Evolutionary conservation across 805 yeast species (phyloP), one percentile per base, ranked within the genome.

Genomic region (Kazachstania taianensis): DNA sequence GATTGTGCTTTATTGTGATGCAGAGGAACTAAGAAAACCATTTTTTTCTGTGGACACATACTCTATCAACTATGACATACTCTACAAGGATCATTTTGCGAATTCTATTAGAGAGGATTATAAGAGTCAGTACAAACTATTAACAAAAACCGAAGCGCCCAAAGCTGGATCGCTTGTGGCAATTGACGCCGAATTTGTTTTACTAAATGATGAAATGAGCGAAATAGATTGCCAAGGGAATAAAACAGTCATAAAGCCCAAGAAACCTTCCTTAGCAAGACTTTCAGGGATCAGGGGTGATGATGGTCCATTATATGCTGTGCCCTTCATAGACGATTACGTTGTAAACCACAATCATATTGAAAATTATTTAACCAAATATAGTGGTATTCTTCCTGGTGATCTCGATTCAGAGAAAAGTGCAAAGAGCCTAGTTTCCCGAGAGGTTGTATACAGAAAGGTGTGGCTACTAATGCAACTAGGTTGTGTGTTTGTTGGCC

Each of bases 111-210:
- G 86, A 41, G 74, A 73, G 35, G 70, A 67, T 1, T 66, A 69
- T 38, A 67, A 65, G 30, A 64, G 70, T 35, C 89, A 84, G 43
- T 83, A 81, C 52, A 70, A 74, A 45, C 62, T 81, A n/a, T 60
- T 84, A 39, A 75, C 85, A 0, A 61, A 61, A 23, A 67, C 69
- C 32, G 87, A 81, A 47, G 82, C 84, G 0, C 96, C 96, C 0
- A 51, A 52, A 15, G 69, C 77, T 0, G 95, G 95, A 0, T 66
- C 83, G 1, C 55, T 86, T 27, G 78, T 89, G 14, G 98, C 97
- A 0, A 80, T 92, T 39, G 99, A 92, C 65, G 96, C 99, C 0
- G 99, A 92, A 57, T 92, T 94, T 66, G 97, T 92, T 3, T 72
- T 78, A 20, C 55, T 87, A 22, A 73, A 76, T 33, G 81, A 81